These are phyloP conservation scores for Coprinopsis strossmayeri DNA, from an alignment of 768 basidiomycete species.

Conservation along the genomic window DNA sequence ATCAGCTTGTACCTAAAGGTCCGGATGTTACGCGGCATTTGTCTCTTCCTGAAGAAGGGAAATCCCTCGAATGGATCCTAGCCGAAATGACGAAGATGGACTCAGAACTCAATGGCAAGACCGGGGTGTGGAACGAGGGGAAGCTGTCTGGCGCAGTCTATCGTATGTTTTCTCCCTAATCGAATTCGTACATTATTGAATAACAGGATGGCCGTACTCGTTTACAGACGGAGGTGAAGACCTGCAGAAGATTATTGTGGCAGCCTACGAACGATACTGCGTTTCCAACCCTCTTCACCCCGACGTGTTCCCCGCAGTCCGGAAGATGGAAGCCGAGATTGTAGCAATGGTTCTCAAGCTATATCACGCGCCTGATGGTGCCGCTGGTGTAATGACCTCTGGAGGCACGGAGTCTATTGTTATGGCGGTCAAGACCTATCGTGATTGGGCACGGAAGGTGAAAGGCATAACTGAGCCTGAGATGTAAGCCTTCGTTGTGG, in stretches of 20 bases:
- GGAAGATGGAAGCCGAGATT: conserved; percentile 97
- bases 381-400: conserved; percentile 89
- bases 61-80: conserved; percentile 65
- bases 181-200: too few species aligned
- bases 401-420: conserved; percentile 96
- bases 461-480: conserved; percentile 91
- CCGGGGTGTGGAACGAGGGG: conserved; percentile 57
- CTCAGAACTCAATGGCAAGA: conserved; percentile 33
- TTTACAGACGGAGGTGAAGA: conserved; percentile 77
- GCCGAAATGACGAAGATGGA: conserved; percentile 82
- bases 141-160: conserved; percentile 85
- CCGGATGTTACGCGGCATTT: conserved; percentile 59
- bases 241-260: conserved; percentile 67
- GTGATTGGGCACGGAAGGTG: conserved; percentile 82
- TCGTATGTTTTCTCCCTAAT: conserved; percentile 43
- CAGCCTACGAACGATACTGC: conserved; percentile 76
- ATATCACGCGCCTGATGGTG: conserved; percentile 80
- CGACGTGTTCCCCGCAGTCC: conserved; percentile 84
- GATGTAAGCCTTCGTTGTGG: conserved; percentile 49
- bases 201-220: too few species aligned
- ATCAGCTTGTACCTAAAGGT: conserved; percentile 60
- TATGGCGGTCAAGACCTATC: conserved; percentile 91
- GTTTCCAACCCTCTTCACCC: conserved; percentile 91
- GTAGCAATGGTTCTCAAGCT: conserved; percentile 82
- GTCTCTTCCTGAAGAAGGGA: conserved; percentile 56